Conservation (phyloP, 768 basidiomycete species). For the Psilocybe sp. region DNA sequence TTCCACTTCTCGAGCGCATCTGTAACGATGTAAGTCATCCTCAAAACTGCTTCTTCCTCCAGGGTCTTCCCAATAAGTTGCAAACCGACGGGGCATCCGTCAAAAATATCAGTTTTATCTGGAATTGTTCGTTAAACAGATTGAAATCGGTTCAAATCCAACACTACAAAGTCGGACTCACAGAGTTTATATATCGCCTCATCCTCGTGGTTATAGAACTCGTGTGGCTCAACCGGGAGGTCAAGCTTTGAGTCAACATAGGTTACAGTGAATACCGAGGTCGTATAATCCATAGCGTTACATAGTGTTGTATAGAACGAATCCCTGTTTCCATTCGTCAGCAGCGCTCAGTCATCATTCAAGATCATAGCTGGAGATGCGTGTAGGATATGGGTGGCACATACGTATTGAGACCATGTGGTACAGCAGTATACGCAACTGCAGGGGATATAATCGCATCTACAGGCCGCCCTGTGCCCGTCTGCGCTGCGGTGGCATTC, state of each 20-base stretch:
- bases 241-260: constrained; percentile 56
- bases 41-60: constrained; percentile 72
- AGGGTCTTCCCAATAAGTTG: constrained; percentile 65
- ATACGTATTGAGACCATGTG: constrained; percentile 58
- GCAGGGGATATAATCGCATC: constrained; percentile 72
- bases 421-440: constrained; percentile 58
- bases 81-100: constrained; percentile 56
- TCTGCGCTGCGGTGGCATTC: constrained; percentile 46
- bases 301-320: constrained; percentile 61
- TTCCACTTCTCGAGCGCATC: constrained; percentile 38
- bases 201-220: constrained; percentile 55
- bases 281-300: constrained; percentile 64
- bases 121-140: not conserved
- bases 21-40: constrained; percentile 65
- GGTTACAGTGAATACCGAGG: constrained; percentile 62
- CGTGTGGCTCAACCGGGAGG: constrained; percentile 38
- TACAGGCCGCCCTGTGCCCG: constrained; percentile 66
- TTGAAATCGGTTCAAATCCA: not conserved
- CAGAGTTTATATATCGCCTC: constrained; percentile 50
- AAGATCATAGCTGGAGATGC: not conserved
- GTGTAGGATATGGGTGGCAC: constrained; percentile 1
- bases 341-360: not conserved
- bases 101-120: constrained; percentile 58
- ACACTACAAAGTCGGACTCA: constrained; percentile 27
- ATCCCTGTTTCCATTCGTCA: constrained; percentile 34